Percentiles rank a stretch among this genome's conserved stretches.
Evolutionary conservation across 768 basidiomycete genomes (phyloP).

Genomic region (Cyathus striatus): DNA sequence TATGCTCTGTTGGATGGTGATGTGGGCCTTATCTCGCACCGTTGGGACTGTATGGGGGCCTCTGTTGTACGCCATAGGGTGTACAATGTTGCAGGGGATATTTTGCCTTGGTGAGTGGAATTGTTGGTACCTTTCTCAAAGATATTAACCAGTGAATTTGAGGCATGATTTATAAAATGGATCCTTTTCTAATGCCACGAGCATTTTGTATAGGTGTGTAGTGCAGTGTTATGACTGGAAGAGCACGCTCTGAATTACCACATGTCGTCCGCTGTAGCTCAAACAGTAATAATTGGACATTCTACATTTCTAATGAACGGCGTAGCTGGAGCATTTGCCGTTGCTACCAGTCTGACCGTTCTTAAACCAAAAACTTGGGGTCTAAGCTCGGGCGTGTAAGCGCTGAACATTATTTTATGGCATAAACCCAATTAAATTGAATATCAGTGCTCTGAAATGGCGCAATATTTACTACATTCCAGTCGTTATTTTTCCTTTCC

Average conservation of each 20-base stretch:
- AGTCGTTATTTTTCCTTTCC: slow-evolving; percentile 41
- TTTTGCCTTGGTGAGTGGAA: slow-evolving; percentile 54
- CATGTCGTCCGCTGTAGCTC: slow-evolving; percentile 23
- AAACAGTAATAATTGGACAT: slow-evolving; percentile 37
- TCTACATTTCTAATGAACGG: slow-evolving; percentile 41
- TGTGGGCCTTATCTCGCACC: slow-evolving; percentile 38
- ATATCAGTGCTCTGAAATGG: slow-evolving; percentile 45
- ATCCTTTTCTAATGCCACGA: slow-evolving; percentile 52
- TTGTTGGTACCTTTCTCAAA: not conserved
- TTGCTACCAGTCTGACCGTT: slow-evolving; percentile 35
- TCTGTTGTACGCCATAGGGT: slow-evolving; percentile 41
- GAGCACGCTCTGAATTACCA: not conserved
- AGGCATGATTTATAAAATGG: slow-evolving; percentile 66
- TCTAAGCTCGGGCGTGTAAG: slow-evolving; percentile 24
- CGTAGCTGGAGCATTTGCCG: slow-evolving; percentile 34
- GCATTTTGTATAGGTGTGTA: slow-evolving; percentile 52
- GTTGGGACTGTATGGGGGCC: slow-evolving; percentile 44
- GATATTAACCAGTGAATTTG: not conserved
- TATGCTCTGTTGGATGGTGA: slow-evolving; percentile 42
- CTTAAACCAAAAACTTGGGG: slow-evolving; percentile 37
- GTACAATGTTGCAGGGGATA: slow-evolving; percentile 45
- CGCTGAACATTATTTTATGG: slow-evolving; percentile 6
- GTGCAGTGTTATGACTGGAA: not conserved
- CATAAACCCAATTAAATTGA: not conserved
- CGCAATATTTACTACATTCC: slow-evolving; percentile 36